A percentile compares a stretch with the other conserved stretches of the same genome.
Conservation (phyloP, 225 moss, liverwort and hornwort genomes). For the Sphagnum tenellum region DNA sequence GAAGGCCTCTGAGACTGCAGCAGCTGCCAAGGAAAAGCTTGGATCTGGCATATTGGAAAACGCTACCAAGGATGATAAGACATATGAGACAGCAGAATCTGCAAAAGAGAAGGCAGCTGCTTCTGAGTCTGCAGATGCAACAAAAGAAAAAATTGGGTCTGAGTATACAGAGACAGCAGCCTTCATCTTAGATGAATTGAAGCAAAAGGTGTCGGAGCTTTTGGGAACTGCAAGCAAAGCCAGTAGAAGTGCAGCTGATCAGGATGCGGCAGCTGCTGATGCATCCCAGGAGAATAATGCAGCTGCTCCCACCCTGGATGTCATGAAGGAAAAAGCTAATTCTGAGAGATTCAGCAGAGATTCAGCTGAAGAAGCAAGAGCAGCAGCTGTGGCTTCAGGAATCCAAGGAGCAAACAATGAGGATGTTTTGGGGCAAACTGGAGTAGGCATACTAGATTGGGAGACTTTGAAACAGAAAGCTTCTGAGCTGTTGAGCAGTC, state of each 20-base stretch:
- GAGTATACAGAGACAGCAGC: background rate
- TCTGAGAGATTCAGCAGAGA: background rate
- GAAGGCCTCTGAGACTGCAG: conserved; percentile 13
- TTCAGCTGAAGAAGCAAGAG: background rate
- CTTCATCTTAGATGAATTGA: conserved; percentile 9
- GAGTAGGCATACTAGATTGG: conserved; percentile 9
- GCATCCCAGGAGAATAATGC: background rate
- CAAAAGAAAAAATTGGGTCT: too few relatives aligned
- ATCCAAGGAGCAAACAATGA: background rate
- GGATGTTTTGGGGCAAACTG: background rate
- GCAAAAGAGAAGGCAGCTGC: conserved; percentile 2
- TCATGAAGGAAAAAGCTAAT: conserved; percentile 18
- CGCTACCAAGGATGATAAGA: conserved; percentile 10
- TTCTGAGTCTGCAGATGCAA: background rate
- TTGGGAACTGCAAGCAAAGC: too few relatives aligned
- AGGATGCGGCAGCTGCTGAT: background rate
- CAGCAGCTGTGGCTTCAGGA: background rate
- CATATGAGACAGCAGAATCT: background rate
- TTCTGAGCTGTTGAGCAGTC: conserved; percentile 17
- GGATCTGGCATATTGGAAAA: conserved; percentile 3
- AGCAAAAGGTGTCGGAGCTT: conserved; percentile 1
- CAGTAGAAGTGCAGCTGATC: background rate
- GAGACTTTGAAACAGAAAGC: conserved; percentile 30
- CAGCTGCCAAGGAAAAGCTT: conserved; percentile 8
- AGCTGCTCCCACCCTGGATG: conserved; percentile 1